Evolutionary conservation across 73 alveolate species (phyloP).

Genomic region (Stentor coeruleus): DNA sequence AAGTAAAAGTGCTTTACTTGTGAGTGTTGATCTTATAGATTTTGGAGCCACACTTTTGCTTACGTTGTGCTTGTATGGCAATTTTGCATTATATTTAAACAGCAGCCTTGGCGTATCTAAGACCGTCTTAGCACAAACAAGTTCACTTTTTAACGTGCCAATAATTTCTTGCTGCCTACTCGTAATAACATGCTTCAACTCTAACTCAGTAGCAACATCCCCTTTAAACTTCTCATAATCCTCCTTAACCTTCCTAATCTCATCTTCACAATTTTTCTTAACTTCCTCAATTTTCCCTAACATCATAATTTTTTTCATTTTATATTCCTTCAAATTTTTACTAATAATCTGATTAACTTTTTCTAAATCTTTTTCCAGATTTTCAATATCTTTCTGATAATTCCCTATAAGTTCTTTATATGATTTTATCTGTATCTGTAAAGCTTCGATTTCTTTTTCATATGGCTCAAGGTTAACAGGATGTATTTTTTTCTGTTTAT

Average conservation of each 20-base stretch:
- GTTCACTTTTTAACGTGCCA: neutral
- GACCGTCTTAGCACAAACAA: neutral
- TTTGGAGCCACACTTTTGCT: neutral
- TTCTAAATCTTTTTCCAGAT: neutral
- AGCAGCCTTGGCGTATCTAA: neutral
- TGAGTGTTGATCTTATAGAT: neutral
- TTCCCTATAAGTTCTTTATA: neutral
- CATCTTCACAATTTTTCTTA: neutral
- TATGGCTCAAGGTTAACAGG: no score
- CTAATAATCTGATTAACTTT: no score
- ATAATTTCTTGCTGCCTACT: neutral
- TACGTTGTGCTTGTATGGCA: neutral
- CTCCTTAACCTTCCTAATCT: neutral
- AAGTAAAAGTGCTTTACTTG: neutral
- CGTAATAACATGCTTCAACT: neutral
- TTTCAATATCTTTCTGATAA: neutral
- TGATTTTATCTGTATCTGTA: neutral
- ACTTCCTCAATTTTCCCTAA: neutral
- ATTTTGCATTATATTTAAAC: no score
- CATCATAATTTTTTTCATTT: neutral
- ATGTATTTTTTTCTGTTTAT: no score
- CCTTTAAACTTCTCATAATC: neutral
- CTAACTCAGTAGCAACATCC: neutral
- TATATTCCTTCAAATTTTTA: no score
- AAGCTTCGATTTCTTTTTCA: neutral